Evolutionary conservation across 2,329 filamentous ascomycete genomes (phyloP), one percentile per base, ranked within the genome.

Genomic region (Chaetomium sp.): DNA sequence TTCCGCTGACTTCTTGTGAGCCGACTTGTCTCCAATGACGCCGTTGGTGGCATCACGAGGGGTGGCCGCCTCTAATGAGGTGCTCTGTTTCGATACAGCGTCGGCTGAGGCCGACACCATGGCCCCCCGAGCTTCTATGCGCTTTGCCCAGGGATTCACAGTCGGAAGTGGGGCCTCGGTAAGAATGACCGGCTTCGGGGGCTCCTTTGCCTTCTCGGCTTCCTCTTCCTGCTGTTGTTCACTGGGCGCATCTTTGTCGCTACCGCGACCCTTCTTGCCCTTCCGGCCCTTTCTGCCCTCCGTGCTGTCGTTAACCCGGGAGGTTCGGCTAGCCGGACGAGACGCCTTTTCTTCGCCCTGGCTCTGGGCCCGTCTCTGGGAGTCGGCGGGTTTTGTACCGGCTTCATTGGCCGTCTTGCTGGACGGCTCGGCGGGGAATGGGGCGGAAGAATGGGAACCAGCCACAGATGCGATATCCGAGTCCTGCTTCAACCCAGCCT

Each of bases 131-230:
- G 84, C 84, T 65, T 90, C 86, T 64, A 80, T 86, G 54, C 91
- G 82, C 71, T 91, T 84, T 60, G 85, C 81, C 92, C 94, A 99
- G 59, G 91, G 76, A 70, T 99, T 99, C 56, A 96, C 87, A 1
- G 83, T 71, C 0, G 94, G 94, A 44, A 88, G 78, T 35, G 90
- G 87, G 14, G 92, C 92, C 58, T 94, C 89, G 47, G 87, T 86
- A 43, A 96, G 76, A 64, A 86, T 80, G 45, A 82, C 74, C 2
- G 59, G 60, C 65, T 85, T 83, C 64, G 80, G 74, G 11, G 76
- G 75, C 58, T 81, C 74, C 57, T 80, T 79, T 62, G 81, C 81
- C 64, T 85, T 64, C 44, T 65, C 63, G 2, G 52, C 81, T 61
- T 85, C 83, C 45, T 79, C 76, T 14, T 79, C 75, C 34, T 68